phyloP scores from a whole-genome alignment of 1,284 basidiomycete species.

The Pyrrhoderma noxium region DNA sequence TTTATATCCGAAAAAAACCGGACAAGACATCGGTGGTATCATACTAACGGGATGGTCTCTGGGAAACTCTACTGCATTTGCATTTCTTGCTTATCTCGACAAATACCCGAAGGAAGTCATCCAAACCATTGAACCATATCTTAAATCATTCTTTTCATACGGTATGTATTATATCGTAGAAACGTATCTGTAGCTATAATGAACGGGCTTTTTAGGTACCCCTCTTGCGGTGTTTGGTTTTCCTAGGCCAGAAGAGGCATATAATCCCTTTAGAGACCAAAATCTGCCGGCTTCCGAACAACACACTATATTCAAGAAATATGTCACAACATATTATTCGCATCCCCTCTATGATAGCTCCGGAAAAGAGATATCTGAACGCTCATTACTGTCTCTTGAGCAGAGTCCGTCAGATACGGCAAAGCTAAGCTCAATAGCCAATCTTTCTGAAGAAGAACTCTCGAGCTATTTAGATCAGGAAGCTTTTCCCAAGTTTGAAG shows the following conservation, averaged over 20 bases:
- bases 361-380: not conserved
- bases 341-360: conserved; percentile 9
- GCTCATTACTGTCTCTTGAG: not conserved
- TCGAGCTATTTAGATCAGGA: conserved; percentile 15
- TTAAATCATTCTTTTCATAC: conserved; percentile 7
- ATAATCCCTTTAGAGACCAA: conserved; percentile 14
- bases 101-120: conserved; percentile 3
- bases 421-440: not conserved
- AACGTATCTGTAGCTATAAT: not conserved
- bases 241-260: conserved; percentile 2
- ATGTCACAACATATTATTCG: conserved; percentile 15
- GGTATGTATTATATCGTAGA: not conserved
- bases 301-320: conserved; percentile 9
- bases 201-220: not conserved
- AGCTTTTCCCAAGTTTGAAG: conserved; percentile 19
- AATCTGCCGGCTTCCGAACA: conserved; percentile 7
- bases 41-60: conserved; percentile 15
- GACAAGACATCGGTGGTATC: conserved; percentile 5
- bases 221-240: conserved; percentile 2
- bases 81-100: conserved; percentile 6
- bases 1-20: not conserved
- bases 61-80: conserved; percentile 11
- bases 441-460: conserved; percentile 1
- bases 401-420: not conserved
- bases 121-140: not conserved